Evolutionary conservation across 108 stramenopile species (phyloP).

Genomic region (Epithemia pelagica): DNA sequence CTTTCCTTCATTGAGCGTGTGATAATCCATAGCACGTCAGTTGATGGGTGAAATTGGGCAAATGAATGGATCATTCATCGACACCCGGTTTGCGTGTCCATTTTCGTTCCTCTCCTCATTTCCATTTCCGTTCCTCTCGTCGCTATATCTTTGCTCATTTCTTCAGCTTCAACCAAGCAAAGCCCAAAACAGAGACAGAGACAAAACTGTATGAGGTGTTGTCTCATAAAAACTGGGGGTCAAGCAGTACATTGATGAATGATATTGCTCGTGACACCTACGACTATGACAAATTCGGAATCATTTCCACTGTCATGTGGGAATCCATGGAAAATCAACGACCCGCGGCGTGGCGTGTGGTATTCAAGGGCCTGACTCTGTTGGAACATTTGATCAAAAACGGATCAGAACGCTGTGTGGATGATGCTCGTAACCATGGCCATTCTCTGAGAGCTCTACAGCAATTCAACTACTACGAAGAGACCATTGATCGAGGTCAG

Average conservation of each 20-base stretch:
- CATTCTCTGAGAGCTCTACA: slow-evolving; percentile 64
- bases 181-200: slow-evolving; percentile 92
- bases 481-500: slow-evolving; percentile 79
- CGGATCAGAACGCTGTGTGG: slow-evolving; percentile 91
- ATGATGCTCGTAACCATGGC: slow-evolving; percentile 89
- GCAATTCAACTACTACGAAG: slow-evolving; percentile 96
- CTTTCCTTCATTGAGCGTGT: too few relatives aligned
- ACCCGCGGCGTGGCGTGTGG: slow-evolving; percentile 80
- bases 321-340: slow-evolving; percentile 80
- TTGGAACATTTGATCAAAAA: slow-evolving; percentile 95
- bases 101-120: too few relatives aligned
- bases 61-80: neutral
- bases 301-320: slow-evolving; percentile 74
- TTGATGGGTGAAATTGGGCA: slow-evolving; percentile 2
- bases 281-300: slow-evolving; percentile 80
- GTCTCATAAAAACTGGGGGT: slow-evolving; percentile 98
- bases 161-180: slow-evolving; percentile 82
- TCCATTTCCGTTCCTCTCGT: too few relatives aligned
- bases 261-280: slow-evolving; percentile 92
- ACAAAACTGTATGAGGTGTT: slow-evolving; percentile 93
- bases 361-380: slow-evolving; percentile 89
- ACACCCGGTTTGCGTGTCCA: too few relatives aligned
- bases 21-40: neutral
- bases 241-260: slow-evolving; percentile 92
- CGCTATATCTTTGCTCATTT: neutral